Base-by-base conservation (phyloP, 805 yeast species). In the Candida patagonica region DNA sequence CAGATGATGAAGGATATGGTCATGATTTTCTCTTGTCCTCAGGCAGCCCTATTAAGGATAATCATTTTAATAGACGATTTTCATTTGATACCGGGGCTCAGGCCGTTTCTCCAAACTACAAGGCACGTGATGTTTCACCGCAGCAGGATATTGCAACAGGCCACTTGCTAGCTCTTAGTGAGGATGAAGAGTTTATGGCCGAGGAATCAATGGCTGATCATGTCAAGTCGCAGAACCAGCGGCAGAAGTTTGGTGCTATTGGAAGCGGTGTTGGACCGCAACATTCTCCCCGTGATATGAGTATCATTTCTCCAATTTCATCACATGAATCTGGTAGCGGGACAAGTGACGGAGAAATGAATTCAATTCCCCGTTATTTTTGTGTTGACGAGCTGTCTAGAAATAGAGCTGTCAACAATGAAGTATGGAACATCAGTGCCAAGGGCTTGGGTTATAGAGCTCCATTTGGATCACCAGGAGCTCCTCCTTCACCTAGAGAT, bases 41-140 rank as follows among this genome's bases (percentile, higher is more conserved):
- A n/a, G n/a, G n/a, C n/a, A n/a, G n/a, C n/a, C n/a, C n/a, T n/a
- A n/a, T n/a, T n/a, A n/a, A n/a, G n/a, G n/a, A n/a, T n/a, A n/a
- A n/a, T n/a, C n/a, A n/a, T n/a, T n/a, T n/a, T n/a, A n/a, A n/a
- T n/a, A n/a, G n/a, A n/a, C n/a, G n/a, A n/a, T n/a, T n/a, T n/a
- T n/a, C 53, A 24, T 49, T 48, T 26, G 53, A 52, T 3, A 49
- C 47, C 12, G 51, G 46, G 22, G 21, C 15, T 10, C 38, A 35
- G 16, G 16, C 38, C 12, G n/a, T n/a, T n/a, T n/a, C 16, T 29
- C 10, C 10, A 10, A 29, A 17, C 16, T 15, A 17, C 32, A 17
- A 15, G 8, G 32, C n/a, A 9, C 16, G 17, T n/a, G 32, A 29
- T 7, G 13, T 29, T 9, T 17, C 32, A 8, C 17, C 12, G 17